These are phyloP conservation scores for Hordeum vulgare DNA, from an alignment of 176 grass and related monocot species.

Conservation along the genomic window MorexV3_pseudomolecules_assembly NC_058518.1:370112501-370113000, in stretches of 20 bases:
- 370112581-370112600: too few species aligned
- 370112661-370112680: background rate
- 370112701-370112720: background rate
- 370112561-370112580: too few species aligned
- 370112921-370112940: slow-evolving; percentile 74
- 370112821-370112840: slow-evolving; percentile 43
- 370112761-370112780: slow-evolving; percentile 17
- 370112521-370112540: too few species aligned
- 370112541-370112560: too few species aligned
- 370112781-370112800: slow-evolving; percentile 55
- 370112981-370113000: background rate
- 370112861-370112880: slow-evolving; percentile 59
- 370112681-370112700: background rate
- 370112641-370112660: background rate
- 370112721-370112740: background rate
- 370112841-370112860: slow-evolving; percentile 15
- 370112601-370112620: background rate
- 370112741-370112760: slow-evolving; percentile 1
- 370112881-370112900: slow-evolving; percentile 57
- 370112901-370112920: slow-evolving; percentile 51
- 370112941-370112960: too few species aligned
- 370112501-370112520: too few species aligned
- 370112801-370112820: background rate
- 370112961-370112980: background rate
- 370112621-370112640: background rate